A percentile compares a stretch with the other conserved stretches of the same genome.
Evolutionary conservation across 257 asterid species (phyloP).

Genomic region (Rehmannia glutinosa): DNA sequence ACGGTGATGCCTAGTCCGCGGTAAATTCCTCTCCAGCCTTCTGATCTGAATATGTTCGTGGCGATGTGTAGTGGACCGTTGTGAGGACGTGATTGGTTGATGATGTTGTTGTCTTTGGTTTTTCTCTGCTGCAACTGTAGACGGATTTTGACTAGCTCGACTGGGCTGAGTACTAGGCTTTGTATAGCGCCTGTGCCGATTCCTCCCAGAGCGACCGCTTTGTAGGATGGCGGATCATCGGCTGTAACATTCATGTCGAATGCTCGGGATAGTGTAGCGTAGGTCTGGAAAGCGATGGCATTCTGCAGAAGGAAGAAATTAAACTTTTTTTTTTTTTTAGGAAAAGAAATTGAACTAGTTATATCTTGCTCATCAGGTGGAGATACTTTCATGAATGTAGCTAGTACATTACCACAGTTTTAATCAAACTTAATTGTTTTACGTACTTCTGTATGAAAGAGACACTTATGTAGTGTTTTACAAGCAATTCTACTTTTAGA

Average conservation of each 20-base stretch:
- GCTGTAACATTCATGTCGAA: constrained; percentile 26
- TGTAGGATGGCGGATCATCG: constrained; percentile 55
- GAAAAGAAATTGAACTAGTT: no score
- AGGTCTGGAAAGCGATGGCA: constrained; percentile 68
- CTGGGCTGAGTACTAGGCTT: constrained; percentile 64
- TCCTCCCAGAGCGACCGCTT: constrained; percentile 56
- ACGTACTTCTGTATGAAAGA: no score
- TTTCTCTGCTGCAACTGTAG: constrained; percentile 58
- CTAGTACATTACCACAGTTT: neutral
- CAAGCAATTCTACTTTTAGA: no score
- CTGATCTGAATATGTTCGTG: constrained; percentile 32
- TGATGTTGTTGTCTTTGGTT: constrained; percentile 4
- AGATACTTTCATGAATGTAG: neutral
- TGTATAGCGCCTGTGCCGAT: constrained; percentile 65
- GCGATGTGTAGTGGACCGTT: constrained; percentile 51
- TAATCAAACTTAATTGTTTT: no score
- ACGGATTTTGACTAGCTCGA: constrained; percentile 76
- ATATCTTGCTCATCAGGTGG: neutral
- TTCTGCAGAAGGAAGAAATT: constrained; percentile 44
- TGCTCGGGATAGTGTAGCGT: constrained; percentile 52
- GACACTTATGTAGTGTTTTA: no score
- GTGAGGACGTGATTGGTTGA: constrained; percentile 12
- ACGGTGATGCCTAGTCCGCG: constrained; percentile 62
- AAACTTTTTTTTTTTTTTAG: no score
- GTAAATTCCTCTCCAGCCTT: constrained; percentile 58